Evolutionary conservation across 257 asterid genomes (phyloP).

Genomic region (Mitragyna speciosa): DNA sequence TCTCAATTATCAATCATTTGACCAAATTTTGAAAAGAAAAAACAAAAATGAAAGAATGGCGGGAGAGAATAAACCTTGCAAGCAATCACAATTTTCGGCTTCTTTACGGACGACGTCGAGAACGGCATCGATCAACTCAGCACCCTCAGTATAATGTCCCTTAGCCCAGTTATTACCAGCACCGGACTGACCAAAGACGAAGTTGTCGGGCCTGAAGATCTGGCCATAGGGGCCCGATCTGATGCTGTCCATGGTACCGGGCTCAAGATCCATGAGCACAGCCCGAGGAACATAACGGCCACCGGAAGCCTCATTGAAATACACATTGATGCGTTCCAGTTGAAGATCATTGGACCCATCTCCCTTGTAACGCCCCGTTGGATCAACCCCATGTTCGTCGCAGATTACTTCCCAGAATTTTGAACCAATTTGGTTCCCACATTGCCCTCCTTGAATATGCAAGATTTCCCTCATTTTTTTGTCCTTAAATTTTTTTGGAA

Average conservation of each 20-base stretch:
- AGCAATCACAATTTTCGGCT: slow-evolving; percentile 87
- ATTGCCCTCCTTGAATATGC: slow-evolving; percentile 92
- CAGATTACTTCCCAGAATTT: slow-evolving; percentile 92
- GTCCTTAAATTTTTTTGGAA: neutral
- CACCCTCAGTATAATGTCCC: slow-evolving; percentile 90
- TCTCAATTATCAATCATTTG: neutral
- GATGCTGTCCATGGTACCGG: slow-evolving; percentile 91
- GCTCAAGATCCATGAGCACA: slow-evolving; percentile 94
- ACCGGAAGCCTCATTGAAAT: slow-evolving; percentile 83
- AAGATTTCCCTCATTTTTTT: slow-evolving; percentile 72
- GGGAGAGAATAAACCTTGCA: slow-evolving; percentile 58
- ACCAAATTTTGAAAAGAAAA: neutral
- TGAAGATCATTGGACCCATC: slow-evolving; percentile 52
- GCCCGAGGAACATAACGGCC: slow-evolving; percentile 90
- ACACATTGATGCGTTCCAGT: slow-evolving; percentile 78
- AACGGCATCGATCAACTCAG: slow-evolving; percentile 83
- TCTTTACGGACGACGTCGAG: slow-evolving; percentile 89
- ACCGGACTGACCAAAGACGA: slow-evolving; percentile 86
- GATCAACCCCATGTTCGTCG: slow-evolving; percentile 82
- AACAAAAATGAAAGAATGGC: neutral
- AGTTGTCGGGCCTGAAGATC: slow-evolving; percentile 87
- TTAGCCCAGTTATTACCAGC: slow-evolving; percentile 95
- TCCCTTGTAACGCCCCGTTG: slow-evolving; percentile 62
- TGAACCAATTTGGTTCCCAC: slow-evolving; percentile 94
- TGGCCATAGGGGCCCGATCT: slow-evolving; percentile 84